Evolutionary conservation across 1,284 basidiomycete genomes (phyloP), one percentile per base, ranked within the genome.

Genomic region (Volvariella surrecta): DNA sequence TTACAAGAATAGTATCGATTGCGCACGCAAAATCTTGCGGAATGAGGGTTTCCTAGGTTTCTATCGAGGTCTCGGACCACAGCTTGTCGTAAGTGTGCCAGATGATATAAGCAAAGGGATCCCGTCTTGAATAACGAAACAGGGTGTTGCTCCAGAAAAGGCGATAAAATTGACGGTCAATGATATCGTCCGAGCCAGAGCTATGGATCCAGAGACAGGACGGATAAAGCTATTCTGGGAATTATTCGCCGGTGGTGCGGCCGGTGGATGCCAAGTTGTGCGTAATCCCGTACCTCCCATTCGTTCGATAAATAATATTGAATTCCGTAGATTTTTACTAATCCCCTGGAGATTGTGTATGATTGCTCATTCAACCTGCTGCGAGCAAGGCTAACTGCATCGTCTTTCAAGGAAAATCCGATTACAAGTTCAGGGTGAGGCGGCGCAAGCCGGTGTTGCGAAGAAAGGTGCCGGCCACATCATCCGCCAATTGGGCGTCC

Each of bases 71-170:
- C 78, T 99, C 41, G 84, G 92, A 4, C 95, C 95, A 32, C 95
- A 99, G 59, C 75, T 99, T 44, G 76, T 99, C 52, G 89, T 89
- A 55, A 48, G 84, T 63, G 13, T 13, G 31, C 30, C 7, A 17
- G 20, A 21, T 13, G 28, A 43, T 42, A 18, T 21, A 37, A 31
- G 17, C 34, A 10, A 19, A 40, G 39, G 34, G 11, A 30, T 41
- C 18, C 19, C 24, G 11, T 40, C 34, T 40, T 41, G 39, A 42
- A 28, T n/a, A 47, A 15, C 31, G 48, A 13, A 32, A 34, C 59
- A 92, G 89, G 95, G 95, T 57, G 95, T 99, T 34, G 96, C 95
- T 10, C 95, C 95, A 10, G 95, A 99, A 64, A 99, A 96, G 68
- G 92, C 92, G 9, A 95, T 96, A 67, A 96, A 99, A 64, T 68